phyloP scores from a whole-genome alignment of 2,329 filamentous ascomycete species.

The Monilinia aucupariae region DNA sequence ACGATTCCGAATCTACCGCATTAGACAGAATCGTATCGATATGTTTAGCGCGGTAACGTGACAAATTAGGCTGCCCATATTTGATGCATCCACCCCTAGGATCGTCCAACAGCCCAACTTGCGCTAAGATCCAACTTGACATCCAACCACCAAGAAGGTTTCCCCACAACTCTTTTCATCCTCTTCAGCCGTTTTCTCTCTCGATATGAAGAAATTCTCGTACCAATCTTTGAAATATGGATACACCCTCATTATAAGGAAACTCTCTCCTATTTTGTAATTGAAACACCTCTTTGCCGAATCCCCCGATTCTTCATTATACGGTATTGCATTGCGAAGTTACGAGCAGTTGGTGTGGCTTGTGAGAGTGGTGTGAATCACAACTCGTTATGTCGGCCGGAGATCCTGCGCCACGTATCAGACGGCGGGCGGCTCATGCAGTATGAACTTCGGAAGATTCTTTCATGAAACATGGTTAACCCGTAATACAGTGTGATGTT shows the following conservation, averaged over 20 bases:
- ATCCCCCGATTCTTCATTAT: background rate
- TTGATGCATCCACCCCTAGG: background rate
- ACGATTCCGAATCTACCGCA: too few species aligned
- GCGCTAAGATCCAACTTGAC: too few species aligned
- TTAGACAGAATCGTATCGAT: too few species aligned
- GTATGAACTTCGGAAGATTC: constrained; percentile 19
- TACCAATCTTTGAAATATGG: background rate
- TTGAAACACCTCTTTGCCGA: background rate
- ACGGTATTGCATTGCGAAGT: background rate
- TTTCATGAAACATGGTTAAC: background rate
- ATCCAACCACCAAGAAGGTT: background rate
- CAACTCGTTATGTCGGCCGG: constrained; percentile 10
- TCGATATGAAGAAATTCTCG: background rate
- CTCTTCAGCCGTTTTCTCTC: background rate
- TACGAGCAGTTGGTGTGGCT: background rate
- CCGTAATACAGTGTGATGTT: constrained; percentile 40
- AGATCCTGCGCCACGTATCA: constrained; percentile 6
- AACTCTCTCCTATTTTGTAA: background rate
- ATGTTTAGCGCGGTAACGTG: too few species aligned
- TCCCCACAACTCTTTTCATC: background rate
- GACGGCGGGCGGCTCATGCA: constrained; percentile 30
- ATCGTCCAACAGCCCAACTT: too few species aligned
- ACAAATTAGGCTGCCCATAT: background rate
- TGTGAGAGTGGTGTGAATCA: background rate
- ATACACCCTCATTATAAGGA: background rate